phyloP scores from a whole-genome alignment of 768 basidiomycete species.

The Polyporus arcularius region DNA sequence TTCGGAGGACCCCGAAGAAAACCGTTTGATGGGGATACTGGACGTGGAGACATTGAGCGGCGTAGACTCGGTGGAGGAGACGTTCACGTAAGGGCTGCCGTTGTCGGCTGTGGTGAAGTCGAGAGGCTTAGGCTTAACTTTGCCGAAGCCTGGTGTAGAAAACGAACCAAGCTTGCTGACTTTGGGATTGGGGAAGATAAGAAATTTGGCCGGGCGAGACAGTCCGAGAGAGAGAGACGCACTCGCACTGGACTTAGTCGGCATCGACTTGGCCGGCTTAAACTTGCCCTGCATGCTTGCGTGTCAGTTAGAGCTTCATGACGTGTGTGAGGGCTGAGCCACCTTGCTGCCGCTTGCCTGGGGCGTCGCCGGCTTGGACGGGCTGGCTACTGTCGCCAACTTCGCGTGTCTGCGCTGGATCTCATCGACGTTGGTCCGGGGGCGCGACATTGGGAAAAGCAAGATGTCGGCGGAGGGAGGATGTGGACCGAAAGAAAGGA shows the following conservation, averaged over 20 bases:
- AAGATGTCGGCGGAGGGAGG: neutral
- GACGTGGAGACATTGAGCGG: conserved; percentile 13
- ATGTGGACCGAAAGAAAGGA: neutral
- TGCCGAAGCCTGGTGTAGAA: conserved; percentile 47
- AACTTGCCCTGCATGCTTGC: conserved; percentile 11
- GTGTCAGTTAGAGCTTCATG: neutral
- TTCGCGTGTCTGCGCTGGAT: conserved; percentile 14
- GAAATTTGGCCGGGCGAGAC: neutral
- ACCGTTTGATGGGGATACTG: conserved; percentile 32
- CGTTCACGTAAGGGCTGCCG: conserved; percentile 21
- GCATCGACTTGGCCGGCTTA: conserved; percentile 20
- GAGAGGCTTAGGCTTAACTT: conserved; percentile 22
- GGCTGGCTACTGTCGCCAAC: neutral
- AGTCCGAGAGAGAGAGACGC: neutral
- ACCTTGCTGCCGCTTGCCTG: conserved; percentile 12
- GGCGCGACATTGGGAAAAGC: conserved; percentile 14
- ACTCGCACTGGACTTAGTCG: conserved; percentile 13
- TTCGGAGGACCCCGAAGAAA: conserved; percentile 24
- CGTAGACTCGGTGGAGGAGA: conserved; percentile 19
- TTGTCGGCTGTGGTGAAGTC: conserved; percentile 19
- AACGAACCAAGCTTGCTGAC: conserved; percentile 39
- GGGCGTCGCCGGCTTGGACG: conserved; percentile 3
- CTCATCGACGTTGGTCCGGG: conserved; percentile 24
- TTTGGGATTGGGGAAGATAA: neutral
- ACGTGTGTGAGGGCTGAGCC: neutral